Evolutionary conservation across 2,329 filamentous ascomycete genomes (phyloP).

Genomic region (Ploettnerulaceae sp.): DNA sequence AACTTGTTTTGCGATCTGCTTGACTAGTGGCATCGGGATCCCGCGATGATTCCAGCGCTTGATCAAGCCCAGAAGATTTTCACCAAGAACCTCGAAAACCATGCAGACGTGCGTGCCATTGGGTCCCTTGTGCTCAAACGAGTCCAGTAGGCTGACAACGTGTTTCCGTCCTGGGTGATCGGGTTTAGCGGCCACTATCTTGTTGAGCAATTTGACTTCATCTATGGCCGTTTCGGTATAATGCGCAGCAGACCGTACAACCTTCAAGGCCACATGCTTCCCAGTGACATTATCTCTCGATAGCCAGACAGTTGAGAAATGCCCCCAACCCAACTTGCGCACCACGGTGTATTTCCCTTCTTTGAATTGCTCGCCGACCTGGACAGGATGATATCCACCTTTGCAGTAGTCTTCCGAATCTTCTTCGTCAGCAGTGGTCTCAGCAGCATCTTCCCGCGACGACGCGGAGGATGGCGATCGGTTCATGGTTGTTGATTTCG

Average conservation of each 20-base stretch:
- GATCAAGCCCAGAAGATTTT: constrained; percentile 91
- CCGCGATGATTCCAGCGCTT: constrained; percentile 98
- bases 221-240: constrained; percentile 99
- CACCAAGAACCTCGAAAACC: constrained; percentile 96
- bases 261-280: constrained; percentile 96
- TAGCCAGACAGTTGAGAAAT: constrained; percentile 95
- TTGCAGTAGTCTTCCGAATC: constrained; percentile 99
- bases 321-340: constrained; percentile 95
- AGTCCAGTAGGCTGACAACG: constrained; percentile 92
- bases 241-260: constrained; percentile 94
- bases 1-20: constrained; percentile 98
- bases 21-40: constrained; percentile 92
- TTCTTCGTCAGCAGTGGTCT: constrained; percentile 95
- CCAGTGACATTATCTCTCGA: constrained; percentile 78
- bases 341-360: constrained; percentile 95
- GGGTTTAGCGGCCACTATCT: constrained; percentile 92
- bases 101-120: constrained; percentile 97
- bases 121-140: constrained; percentile 94
- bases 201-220: constrained; percentile 96
- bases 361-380: constrained; percentile 94
- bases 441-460: constrained; percentile 75
- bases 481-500: constrained; percentile 28
- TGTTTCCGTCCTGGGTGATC: constrained; percentile 91
- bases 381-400: constrained; percentile 94
- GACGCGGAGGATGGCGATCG: constrained; percentile 62